A percentile compares a stretch with the other conserved stretches of the same genome.
These are phyloP conservation scores for Pleurozium schreberi DNA, from an alignment of 225 moss, liverwort and hornwort species.

Conservation along the genomic window DNA sequence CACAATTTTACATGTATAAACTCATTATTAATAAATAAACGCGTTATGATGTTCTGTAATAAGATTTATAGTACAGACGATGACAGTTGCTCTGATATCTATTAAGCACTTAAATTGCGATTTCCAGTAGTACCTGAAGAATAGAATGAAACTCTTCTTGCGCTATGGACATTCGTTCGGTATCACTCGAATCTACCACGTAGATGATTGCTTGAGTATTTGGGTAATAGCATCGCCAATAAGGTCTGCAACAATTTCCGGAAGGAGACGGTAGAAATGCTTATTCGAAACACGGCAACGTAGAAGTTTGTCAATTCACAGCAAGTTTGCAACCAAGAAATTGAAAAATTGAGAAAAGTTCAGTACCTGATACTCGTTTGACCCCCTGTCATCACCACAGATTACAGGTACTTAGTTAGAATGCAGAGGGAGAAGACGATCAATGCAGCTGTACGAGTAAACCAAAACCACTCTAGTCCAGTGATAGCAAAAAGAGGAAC, in stretches of 20 bases:
- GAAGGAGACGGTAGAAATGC: background rate
- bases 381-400: slow-evolving; percentile 52
- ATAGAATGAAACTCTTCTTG: slow-evolving; percentile 98
- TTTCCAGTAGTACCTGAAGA: slow-evolving; percentile 48
- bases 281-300: background rate
- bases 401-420: background rate
- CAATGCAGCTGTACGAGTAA: background rate
- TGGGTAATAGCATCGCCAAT: slow-evolving; percentile 59
- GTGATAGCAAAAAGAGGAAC: background rate
- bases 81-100: background rate
- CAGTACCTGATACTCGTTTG: slow-evolving; percentile 91
- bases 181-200: slow-evolving; percentile 87
- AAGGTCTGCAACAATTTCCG: slow-evolving; percentile 52
- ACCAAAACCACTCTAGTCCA: background rate
- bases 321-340: background rate
- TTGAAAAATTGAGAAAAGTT: background rate
- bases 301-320: background rate
- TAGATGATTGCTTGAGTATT: slow-evolving; percentile 94
- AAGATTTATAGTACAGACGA: background rate
- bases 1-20: background rate
- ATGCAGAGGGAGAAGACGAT: background rate
- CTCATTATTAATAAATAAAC: background rate
- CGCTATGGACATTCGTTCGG: slow-evolving; percentile 80
- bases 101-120: background rate
- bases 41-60: background rate